These are phyloP conservation scores for Vickermania spadyakhi DNA, from an alignment of 208 protist species.

Conservation along the genomic window DNA sequence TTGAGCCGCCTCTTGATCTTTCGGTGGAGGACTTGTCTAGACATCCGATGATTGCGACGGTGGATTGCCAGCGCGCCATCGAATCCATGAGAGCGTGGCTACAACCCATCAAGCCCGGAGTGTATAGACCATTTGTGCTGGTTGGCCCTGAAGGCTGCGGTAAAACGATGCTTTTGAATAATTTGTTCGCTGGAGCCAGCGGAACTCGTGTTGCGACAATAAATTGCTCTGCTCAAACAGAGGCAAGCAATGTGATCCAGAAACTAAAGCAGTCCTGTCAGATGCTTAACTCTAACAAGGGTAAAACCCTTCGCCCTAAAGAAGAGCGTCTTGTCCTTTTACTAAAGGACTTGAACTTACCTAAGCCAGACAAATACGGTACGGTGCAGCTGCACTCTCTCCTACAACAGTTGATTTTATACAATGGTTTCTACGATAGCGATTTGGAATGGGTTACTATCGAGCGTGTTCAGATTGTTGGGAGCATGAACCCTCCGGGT, in stretches of 20 bases:
- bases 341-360: slow-evolving; percentile 97
- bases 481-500: slow-evolving; percentile 93
- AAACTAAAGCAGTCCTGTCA: slow-evolving; percentile 94
- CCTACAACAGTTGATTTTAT: slow-evolving; percentile 96
- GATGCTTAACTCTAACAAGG: slow-evolving; percentile 86
- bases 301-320: slow-evolving; percentile 94
- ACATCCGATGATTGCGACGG: slow-evolving; percentile 88
- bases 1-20: slow-evolving; percentile 54
- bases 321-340: slow-evolving; percentile 94
- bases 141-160: slow-evolving; percentile 96
- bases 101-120: slow-evolving; percentile 42
- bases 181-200: slow-evolving; percentile 65
- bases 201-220: slow-evolving; percentile 84
- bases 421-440: slow-evolving; percentile 94
- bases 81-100: slow-evolving; percentile 92
- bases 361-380: slow-evolving; percentile 96
- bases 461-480: slow-evolving; percentile 94
- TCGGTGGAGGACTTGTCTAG: slow-evolving; percentile 78
- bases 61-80: slow-evolving; percentile 90
- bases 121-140: slow-evolving; percentile 93
- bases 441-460: slow-evolving; percentile 95
- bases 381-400: slow-evolving; percentile 96
- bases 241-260: slow-evolving; percentile 92
- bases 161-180: slow-evolving; percentile 92
- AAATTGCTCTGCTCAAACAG: slow-evolving; percentile 95